Conservation (phyloP, 805 yeast species). For the Novakomyces olei region DNA sequence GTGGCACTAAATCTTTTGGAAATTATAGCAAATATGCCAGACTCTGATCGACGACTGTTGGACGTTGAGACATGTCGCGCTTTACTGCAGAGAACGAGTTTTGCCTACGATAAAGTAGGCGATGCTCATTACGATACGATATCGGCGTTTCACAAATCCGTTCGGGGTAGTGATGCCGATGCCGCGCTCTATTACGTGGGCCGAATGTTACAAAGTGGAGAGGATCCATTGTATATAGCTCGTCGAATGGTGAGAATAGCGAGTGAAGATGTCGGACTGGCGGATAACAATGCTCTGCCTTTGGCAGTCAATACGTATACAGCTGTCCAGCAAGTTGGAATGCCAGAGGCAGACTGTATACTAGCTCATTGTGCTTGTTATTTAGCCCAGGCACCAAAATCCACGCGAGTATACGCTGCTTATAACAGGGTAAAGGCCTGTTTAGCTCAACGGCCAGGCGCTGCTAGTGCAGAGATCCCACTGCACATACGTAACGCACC, state of each 20-base stretch:
- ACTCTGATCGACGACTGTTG: too few species aligned
- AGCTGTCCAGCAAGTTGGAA: conserved; percentile 71
- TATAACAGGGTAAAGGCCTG: conserved; percentile 43
- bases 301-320: conserved; percentile 71
- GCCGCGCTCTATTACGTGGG: conserved; percentile 76
- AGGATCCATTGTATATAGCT: conserved; percentile 73
- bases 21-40: conserved; percentile 18
- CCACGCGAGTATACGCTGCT: conserved; percentile 68
- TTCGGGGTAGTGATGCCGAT: conserved; percentile 74
- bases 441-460: conserved; percentile 34
- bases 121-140: conserved; percentile 89
- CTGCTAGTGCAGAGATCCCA: conserved; percentile 33
- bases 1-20: conserved; percentile 64
- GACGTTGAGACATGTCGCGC: neutral
- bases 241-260: conserved; percentile 88
- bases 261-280: conserved; percentile 76
- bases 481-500: conserved; percentile 84
- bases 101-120: conserved; percentile 65
- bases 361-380: conserved; percentile 87
- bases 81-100: conserved; percentile 1
- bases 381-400: conserved; percentile 63
- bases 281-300: conserved; percentile 66
- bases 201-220: conserved; percentile 82
- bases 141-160: conserved; percentile 82
- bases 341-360: conserved; percentile 83